A percentile compares a stretch with the other conserved stretches of the same genome.
Evolutionary conservation across 2,329 filamentous ascomycete genomes (phyloP).

Genomic region (Penicillium griseofulvum): DNA sequence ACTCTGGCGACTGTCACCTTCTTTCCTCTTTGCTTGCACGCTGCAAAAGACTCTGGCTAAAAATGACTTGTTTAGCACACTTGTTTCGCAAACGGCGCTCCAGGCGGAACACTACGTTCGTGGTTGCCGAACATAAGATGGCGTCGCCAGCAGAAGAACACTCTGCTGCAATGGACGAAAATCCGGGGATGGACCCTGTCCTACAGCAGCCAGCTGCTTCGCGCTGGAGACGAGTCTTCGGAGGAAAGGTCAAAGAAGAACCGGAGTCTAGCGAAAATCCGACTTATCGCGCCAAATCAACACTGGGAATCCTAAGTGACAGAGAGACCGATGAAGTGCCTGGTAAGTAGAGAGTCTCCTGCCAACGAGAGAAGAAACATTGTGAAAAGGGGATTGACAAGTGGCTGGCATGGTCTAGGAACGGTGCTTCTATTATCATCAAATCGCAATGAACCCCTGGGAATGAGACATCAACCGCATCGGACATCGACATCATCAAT

Average conservation of each 20-base stretch:
- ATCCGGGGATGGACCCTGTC: background rate
- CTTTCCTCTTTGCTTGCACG: background rate
- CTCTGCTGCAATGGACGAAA: conserved; percentile 1
- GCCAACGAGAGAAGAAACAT: background rate
- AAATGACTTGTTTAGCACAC: background rate
- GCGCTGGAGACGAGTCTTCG: conserved; percentile 24
- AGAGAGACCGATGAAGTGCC: conserved; percentile 80
- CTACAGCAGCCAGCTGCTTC: background rate
- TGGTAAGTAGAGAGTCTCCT: conserved; percentile 52
- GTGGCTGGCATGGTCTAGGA: conserved; percentile 38
- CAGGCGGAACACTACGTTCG: background rate
- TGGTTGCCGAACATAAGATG: conserved; percentile 2
- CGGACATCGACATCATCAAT: conserved; percentile 57
- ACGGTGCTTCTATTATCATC: conserved; percentile 61
- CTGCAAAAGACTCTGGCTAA: background rate
- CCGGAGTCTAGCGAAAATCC: conserved; percentile 14
- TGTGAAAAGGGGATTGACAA: background rate
- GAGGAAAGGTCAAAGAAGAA: conserved; percentile 2
- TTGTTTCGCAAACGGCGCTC: background rate
- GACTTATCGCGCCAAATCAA: conserved; percentile 49
- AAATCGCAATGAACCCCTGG: conserved; percentile 62
- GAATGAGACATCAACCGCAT: conserved; percentile 61
- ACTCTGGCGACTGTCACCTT: too few species aligned
- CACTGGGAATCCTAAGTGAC: conserved; percentile 80
- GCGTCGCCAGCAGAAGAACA: background rate